Base-by-base conservation (phyloP, 768 basidiomycete species). In the Ramaria sp. region DNA sequence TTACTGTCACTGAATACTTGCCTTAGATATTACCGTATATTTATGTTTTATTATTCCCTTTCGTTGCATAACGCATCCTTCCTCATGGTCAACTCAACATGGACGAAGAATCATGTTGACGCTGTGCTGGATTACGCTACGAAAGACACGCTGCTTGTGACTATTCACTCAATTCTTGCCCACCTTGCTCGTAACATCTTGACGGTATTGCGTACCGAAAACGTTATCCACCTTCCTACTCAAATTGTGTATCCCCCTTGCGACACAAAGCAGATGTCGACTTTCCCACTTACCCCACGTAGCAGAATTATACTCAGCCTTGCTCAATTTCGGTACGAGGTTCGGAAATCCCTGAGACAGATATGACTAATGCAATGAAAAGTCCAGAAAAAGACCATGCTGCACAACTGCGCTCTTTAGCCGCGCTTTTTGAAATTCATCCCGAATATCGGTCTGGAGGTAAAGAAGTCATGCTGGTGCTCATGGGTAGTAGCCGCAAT, bases 301-400 rank as follows among this genome's bases (percentile, higher is more conserved):
- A 74, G 82, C 52, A 76, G 73, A 20, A 72, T 88, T 18, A 77
- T 98, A 36, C 67, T 98, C 28, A 93, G 91, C 58, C 71, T 98
- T 1, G 92, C 94, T 3, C 96, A 98, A 66, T 99, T 98, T 67
- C 71, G 95, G 90, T 90, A 51, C 20, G 77, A n/a, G 25, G 16
- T 42, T 42, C 27, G 22, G 32, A 60, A 16, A 48, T n/a, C 1
- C 15, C 44, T 36, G 16, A 36, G 13, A 34, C 2, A 8, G 27
- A 16, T 20, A 32, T 44, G 41, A 1, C 38, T 45, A 3, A 49
- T 48, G 44, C n/a, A 34, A 16, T 38, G 53, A 55, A n/a, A 55
- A 90, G 89, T 32, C 96, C 96, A 1, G 96, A 99, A 70, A 99
- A 99, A 66, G 88, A 96, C 61, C 94, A 98, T 54, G 68, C 78